Evolutionary conservation across 108 stramenopile species (phyloP).

Genomic region (Fragilaria radians): DNA sequence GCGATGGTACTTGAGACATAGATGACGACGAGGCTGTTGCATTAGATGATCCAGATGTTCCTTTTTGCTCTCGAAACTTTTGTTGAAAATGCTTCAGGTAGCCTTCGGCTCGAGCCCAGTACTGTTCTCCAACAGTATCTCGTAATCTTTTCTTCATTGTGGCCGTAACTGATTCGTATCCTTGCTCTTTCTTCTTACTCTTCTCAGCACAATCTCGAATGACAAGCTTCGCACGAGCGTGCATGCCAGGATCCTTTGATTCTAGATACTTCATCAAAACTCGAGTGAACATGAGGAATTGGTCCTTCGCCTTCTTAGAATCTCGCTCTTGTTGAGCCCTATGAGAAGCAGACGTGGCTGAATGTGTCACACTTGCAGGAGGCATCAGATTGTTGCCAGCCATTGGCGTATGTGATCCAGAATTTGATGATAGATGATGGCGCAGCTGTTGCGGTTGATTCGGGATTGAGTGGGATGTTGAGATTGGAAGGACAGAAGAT

Average conservation of each 20-base stretch:
- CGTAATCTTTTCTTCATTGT: slow-evolving; percentile 52
- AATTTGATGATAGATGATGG: slow-evolving; percentile 3
- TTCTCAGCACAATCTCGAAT: slow-evolving; percentile 79
- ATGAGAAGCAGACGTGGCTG: neutral
- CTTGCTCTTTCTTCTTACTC: slow-evolving; percentile 62
- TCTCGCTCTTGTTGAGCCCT: slow-evolving; percentile 12
- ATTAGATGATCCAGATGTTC: slow-evolving; percentile 13
- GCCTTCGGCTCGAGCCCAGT: slow-evolving; percentile 65
- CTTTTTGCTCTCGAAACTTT: slow-evolving; percentile 2
- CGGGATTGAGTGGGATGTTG: neutral
- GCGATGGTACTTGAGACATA: slow-evolving; percentile 8
- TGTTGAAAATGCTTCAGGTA: slow-evolving; percentile 52
- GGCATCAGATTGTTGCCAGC: neutral
- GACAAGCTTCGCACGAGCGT: slow-evolving; percentile 54
- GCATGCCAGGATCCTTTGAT: slow-evolving; percentile 57
- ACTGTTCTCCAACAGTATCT: slow-evolving; percentile 51
- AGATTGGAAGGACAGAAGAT: neutral
- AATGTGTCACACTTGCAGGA: neutral
- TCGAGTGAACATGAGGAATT: slow-evolving; percentile 78
- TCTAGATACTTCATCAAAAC: slow-evolving; percentile 82
- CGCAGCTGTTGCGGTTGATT: neutral
- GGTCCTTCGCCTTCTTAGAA: slow-evolving; percentile 62
- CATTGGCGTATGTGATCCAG: neutral
- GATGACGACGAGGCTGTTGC: slow-evolving; percentile 14
- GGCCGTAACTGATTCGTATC: slow-evolving; percentile 50